Conservation (phyloP, 2,329 filamentous ascomycete genomes). For the Trichophyton verrucosum region DNA sequence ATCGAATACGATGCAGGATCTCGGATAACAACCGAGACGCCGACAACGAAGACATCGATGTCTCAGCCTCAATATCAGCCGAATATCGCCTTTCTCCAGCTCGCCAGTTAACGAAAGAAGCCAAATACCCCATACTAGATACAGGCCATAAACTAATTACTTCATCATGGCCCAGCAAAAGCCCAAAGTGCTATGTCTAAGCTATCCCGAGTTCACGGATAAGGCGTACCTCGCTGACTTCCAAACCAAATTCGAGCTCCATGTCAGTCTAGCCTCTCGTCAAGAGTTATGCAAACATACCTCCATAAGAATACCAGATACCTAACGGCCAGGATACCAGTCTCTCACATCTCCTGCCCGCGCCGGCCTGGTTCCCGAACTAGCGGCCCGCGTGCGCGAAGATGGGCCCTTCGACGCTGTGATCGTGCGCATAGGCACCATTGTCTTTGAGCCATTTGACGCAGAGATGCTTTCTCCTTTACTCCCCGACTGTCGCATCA, state of each 20-base stretch:
- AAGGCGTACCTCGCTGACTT: slow-evolving; percentile 10
- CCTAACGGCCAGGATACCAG: neutral
- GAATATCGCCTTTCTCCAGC: too few relatives aligned
- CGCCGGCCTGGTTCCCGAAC: slow-evolving; percentile 8
- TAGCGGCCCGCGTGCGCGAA: neutral
- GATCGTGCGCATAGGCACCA: slow-evolving; percentile 40
- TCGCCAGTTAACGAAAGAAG: too few relatives aligned
- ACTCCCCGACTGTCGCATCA: slow-evolving; percentile 28
- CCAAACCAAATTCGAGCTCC: slow-evolving; percentile 10
- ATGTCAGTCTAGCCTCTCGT: neutral
- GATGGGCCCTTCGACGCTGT: slow-evolving; percentile 36
- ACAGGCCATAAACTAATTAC: too few relatives aligned
- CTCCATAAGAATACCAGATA: too few relatives aligned
- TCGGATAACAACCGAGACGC: too few relatives aligned
- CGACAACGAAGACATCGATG: too few relatives aligned
- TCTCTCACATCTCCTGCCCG: slow-evolving; percentile 4
- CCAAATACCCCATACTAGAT: too few relatives aligned
- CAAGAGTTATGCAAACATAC: too few relatives aligned
- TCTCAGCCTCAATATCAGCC: too few relatives aligned
- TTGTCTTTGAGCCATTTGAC: slow-evolving; percentile 32
- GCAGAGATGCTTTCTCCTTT: too few relatives aligned
- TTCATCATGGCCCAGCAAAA: neutral
- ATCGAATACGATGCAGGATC: too few relatives aligned
- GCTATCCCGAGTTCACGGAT: slow-evolving; percentile 9
- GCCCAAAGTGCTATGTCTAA: slow-evolving; percentile 9